phyloP scores from a whole-genome alignment of 768 basidiomycete genomes.

The Panaeolus cyanescens region DNA sequence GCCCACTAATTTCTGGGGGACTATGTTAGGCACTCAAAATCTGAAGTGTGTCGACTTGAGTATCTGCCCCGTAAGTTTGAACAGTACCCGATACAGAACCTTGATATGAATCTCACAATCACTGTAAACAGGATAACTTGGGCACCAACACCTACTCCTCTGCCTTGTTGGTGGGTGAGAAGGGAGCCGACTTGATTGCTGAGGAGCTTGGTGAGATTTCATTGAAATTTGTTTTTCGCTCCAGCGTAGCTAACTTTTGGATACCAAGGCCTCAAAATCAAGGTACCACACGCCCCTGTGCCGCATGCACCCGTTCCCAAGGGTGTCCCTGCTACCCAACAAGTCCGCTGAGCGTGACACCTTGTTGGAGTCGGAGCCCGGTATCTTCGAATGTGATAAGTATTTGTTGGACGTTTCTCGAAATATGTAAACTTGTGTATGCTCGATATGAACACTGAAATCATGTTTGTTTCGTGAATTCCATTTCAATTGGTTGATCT shows the following conservation, averaged over 20 bases:
- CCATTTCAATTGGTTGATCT: constrained; percentile 13
- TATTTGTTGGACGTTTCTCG: not conserved
- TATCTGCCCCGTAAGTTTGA: constrained; percentile 62
- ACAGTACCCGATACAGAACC: not conserved
- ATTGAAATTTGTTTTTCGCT: not conserved
- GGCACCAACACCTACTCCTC: constrained; percentile 77
- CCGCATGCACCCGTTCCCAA: constrained; percentile 65
- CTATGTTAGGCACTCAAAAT: constrained; percentile 53
- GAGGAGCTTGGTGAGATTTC: constrained; percentile 58
- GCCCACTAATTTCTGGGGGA: not conserved
- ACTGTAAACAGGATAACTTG: constrained; percentile 55
- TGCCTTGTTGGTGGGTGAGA: constrained; percentile 70
- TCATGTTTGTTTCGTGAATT: not conserved
- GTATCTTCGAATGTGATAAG: not conserved
- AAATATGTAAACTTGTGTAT: constrained; percentile 1
- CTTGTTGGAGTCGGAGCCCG: constrained; percentile 1
- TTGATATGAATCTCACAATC: constrained; percentile 5
- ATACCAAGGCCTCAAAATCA: constrained; percentile 57
- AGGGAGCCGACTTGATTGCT: constrained; percentile 60
- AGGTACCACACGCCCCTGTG: constrained; percentile 64
- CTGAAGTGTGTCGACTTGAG: constrained; percentile 69
- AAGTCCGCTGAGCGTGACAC: constrained; percentile 34
- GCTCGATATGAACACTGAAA: not conserved
- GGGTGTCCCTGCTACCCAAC: constrained; percentile 52
- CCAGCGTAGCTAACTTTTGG: not conserved